Percentiles rank a stretch among this genome's conserved stretches.
Conservation (phyloP, 306 rosid genomes). For the Malus sylvestris region DNA sequence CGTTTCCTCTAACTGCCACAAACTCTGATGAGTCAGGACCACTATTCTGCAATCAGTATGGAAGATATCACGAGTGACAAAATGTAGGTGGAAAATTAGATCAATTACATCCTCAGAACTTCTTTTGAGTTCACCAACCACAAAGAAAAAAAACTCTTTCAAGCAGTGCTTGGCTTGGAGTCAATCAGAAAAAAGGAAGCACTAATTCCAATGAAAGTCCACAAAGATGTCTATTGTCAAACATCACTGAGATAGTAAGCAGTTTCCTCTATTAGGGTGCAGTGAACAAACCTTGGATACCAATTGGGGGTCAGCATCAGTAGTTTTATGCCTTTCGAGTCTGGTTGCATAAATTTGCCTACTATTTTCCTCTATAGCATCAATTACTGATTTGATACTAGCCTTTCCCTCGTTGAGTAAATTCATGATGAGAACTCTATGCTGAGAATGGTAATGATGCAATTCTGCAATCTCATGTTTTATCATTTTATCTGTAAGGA, state of each 20-base stretch:
- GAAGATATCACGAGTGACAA: background rate
- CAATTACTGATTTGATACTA: slow-evolving; percentile 43
- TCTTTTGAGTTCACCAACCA: background rate
- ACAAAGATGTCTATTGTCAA: background rate
- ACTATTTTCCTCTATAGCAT: slow-evolving; percentile 45
- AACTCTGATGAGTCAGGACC: slow-evolving; percentile 22
- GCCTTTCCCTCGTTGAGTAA: slow-evolving; percentile 63
- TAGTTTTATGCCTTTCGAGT: slow-evolving; percentile 32
- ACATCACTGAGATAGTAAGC: background rate
- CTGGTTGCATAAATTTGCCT: slow-evolving; percentile 32
- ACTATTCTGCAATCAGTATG: slow-evolving; percentile 31
- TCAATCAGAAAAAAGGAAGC: background rate
- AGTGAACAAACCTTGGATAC: slow-evolving; percentile 42
- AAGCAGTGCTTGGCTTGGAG: background rate
- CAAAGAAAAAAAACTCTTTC: background rate
- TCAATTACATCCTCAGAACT: background rate
- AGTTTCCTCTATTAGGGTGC: background rate
- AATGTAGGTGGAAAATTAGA: background rate
- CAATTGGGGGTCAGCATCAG: slow-evolving; percentile 28
- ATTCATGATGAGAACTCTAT: slow-evolving; percentile 43
- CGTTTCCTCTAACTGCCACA: slow-evolving; percentile 32
- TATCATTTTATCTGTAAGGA: slow-evolving; percentile 38
- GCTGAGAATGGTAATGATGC: slow-evolving; percentile 44
- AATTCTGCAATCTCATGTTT: slow-evolving; percentile 47
- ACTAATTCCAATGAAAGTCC: background rate